Base-by-base conservation (phyloP, 179 eudicot genomes). In the Spergularia azorica region DNA sequence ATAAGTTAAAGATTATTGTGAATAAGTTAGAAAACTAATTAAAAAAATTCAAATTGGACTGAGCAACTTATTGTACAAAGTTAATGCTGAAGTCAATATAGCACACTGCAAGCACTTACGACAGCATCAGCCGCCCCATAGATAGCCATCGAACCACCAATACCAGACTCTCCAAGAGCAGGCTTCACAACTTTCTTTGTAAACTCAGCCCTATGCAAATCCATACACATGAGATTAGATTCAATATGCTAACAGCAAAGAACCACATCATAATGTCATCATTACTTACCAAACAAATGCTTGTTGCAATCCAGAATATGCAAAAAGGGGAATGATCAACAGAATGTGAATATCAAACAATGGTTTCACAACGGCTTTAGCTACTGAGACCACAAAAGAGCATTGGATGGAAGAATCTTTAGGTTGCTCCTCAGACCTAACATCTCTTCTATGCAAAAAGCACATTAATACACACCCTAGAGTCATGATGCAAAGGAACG, bases 231-330 rank as follows among this genome's bases (percentile, higher is more conserved):
- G 17, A 51, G 61, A 75, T 43, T 21, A 69, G n/a, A 16, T 65
- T 36, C 36, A 71, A 11, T 60, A 63, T 41, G 71, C 18, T 67
- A 12, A 5, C 41, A 66, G 8, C 38, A 15, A 3, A 57, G 26
- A 10, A 70, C 41, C 76, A 82, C 51, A 54, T 8, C 17, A 67
- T 66, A 73, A 64, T 2, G 11, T 11, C 15, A 74, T 38, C 60
- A 48, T 59, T 46, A 18, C 62, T 89, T 86, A 95, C 99, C 94
- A 93, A 18, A 95, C 97, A 91, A 93, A 93, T 83, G 95, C 97
- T 83, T 95, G 99, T 77, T 95, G 99, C 75, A 93, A 81, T 80
- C 99, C 99, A 39, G 99, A 95, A 84, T 93, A 95, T 55, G 94
- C 97, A 83, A 95, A 89, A 65, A 95, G 92, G 43, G 99, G 99